phyloP scores from a whole-genome alignment of 1,284 basidiomycete species.

The Mycena sp. region DNA sequence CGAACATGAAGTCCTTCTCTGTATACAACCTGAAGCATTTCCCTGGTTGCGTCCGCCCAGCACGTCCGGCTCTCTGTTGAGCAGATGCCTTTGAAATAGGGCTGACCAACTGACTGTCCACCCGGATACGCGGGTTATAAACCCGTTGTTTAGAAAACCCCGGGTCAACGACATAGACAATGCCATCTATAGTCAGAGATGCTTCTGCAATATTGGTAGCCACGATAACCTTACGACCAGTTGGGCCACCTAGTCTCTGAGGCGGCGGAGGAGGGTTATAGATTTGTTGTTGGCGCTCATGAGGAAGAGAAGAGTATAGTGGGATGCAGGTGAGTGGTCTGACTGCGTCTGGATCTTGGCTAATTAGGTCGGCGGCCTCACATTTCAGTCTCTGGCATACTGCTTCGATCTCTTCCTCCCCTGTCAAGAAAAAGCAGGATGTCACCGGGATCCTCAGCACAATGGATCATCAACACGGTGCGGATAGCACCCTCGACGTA shows the following conservation, averaged over 20 bases:
- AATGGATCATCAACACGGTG: slow-evolving; percentile 92
- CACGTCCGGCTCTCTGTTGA: slow-evolving; percentile 95
- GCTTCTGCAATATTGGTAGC: slow-evolving; percentile 99
- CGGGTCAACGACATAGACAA: slow-evolving; percentile 98
- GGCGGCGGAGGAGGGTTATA: slow-evolving; percentile 84
- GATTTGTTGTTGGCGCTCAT: slow-evolving; percentile 94
- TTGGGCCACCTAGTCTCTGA: slow-evolving; percentile 60
- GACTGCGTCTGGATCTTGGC: slow-evolving; percentile 77
- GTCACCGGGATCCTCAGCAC: slow-evolving; percentile 83
- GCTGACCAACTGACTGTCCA: slow-evolving; percentile 91
- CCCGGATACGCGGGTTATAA: slow-evolving; percentile 95
- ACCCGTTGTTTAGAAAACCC: slow-evolving; percentile 99
- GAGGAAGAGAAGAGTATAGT: slow-evolving; percentile 93
- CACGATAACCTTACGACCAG: slow-evolving; percentile 93
- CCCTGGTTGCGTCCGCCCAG: slow-evolving; percentile 95
- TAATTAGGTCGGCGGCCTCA: slow-evolving; percentile 85
- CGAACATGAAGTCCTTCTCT: slow-evolving; percentile 89
- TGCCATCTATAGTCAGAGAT: slow-evolving; percentile 96
- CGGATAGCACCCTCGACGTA: slow-evolving; percentile 91
- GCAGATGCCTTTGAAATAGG: slow-evolving; percentile 99
- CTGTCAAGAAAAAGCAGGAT: slow-evolving; percentile 91
- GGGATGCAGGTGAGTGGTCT: slow-evolving; percentile 92
- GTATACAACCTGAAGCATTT: slow-evolving; percentile 98
- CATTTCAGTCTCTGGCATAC: slow-evolving; percentile 88
- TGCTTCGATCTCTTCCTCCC: slow-evolving; percentile 94